phyloP scores from a whole-genome alignment of 352 stramenopile species.

The Globisporangium radiosum region DNA sequence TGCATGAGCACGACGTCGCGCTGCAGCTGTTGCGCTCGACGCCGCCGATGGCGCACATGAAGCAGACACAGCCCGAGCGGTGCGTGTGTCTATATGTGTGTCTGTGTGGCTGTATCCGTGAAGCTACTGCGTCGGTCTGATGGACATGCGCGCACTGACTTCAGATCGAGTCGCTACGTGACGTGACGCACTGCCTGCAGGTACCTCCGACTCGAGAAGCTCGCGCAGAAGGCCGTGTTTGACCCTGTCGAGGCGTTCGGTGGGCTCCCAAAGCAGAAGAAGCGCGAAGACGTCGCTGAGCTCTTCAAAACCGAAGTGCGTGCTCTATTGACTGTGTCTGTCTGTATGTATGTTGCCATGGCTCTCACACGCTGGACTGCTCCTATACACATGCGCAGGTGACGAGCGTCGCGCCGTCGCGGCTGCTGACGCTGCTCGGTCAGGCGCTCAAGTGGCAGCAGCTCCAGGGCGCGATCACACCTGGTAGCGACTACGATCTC shows the following conservation, averaged over 20 bases:
- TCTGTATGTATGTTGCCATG: neutral
- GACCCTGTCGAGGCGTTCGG: conserved; percentile 66
- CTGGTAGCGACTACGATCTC: conserved; percentile 73
- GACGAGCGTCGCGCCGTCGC: conserved; percentile 73
- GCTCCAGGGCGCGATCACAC: conserved; percentile 51
- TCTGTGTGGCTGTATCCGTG: neutral
- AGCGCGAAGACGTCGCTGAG: conserved; percentile 70
- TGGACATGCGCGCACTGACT: too few relatives aligned
- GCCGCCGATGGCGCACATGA: conserved; percentile 40
- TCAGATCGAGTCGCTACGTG: too few relatives aligned
- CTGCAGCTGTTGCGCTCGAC: conserved; percentile 48
- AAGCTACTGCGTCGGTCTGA: too few relatives aligned
- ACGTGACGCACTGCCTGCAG: conserved; percentile 10
- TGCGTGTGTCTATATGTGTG: conserved; percentile 10
- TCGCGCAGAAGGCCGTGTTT: conserved; percentile 61
- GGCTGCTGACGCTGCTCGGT: conserved; percentile 81
- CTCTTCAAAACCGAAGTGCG: conserved; percentile 62
- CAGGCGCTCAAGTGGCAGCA: conserved; percentile 91
- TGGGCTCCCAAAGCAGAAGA: conserved; percentile 67
- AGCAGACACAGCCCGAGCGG: conserved; percentile 40
- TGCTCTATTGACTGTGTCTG: neutral
- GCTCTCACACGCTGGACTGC: neutral
- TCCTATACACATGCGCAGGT: conserved; percentile 8
- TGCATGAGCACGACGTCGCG: conserved; percentile 75
- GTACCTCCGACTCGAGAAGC: conserved; percentile 68